Evolutionary conservation across 345 rosid species (phyloP).

Genomic region (Atalantia buxifolia): DNA sequence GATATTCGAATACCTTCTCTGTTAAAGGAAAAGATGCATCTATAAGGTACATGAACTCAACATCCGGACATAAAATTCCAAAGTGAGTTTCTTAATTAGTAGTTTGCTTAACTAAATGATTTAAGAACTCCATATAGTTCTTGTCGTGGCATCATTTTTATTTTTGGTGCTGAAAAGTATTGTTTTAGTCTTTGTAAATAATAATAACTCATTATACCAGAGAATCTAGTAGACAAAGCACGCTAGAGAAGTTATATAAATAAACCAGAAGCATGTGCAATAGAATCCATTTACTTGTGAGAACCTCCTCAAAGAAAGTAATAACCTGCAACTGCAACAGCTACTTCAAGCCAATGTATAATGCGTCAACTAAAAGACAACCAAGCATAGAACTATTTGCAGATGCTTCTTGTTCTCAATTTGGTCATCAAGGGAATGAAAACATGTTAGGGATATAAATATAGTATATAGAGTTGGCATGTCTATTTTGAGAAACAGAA

Average conservation of each 20-base stretch:
- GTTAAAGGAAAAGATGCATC: neutral
- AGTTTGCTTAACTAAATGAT: neutral
- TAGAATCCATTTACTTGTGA: neutral
- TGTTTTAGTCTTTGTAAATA: neutral
- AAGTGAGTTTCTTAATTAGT: neutral
- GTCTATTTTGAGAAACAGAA: neutral
- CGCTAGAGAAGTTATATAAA: neutral
- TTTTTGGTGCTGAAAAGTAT: neutral
- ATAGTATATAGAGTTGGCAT: neutral
- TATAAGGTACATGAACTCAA: neutral
- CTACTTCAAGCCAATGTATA: neutral
- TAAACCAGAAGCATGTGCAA: neutral
- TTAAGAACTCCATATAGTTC: neutral
- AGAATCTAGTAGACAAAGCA: neutral
- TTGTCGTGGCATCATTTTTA: neutral
- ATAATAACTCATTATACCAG: neutral
- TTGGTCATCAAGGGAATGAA: neutral
- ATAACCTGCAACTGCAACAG: neutral
- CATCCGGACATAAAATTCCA: neutral
- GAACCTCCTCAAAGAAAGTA: neutral
- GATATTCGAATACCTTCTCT: conserved; percentile 54
- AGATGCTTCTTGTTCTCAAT: neutral
- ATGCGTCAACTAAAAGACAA: neutral
- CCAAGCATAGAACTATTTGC: neutral
- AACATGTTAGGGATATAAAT: neutral